These are phyloP conservation scores for Eucalyptus tenuipes DNA, from an alignment of 345 rosid genomes.

Conservation along the genomic window DNA sequence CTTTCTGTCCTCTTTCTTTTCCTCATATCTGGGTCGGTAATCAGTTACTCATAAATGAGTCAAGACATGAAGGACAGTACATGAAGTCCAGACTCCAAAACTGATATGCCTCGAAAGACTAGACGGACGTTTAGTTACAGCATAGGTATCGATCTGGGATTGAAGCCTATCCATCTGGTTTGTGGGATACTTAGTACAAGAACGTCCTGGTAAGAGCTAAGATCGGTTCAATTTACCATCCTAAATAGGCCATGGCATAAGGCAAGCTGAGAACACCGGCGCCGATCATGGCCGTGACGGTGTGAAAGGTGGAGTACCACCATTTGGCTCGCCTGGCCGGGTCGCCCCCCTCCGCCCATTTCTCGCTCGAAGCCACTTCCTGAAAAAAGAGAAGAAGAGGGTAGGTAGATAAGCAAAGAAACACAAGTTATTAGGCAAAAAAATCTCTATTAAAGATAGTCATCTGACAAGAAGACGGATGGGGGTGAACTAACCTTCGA, in stretches of 20 bases:
- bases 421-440: neutral
- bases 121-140: neutral
- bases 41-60: neutral
- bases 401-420: neutral
- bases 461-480: neutral
- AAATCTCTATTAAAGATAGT: neutral
- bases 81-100: neutral
- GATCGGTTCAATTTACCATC: slow-evolving; percentile 40
- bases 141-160: neutral
- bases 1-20: neutral
- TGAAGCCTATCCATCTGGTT: neutral
- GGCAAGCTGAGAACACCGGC: slow-evolving; percentile 96
- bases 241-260: slow-evolving; percentile 93
- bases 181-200: neutral
- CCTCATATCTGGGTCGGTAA: neutral
- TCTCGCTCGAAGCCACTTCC: slow-evolving; percentile 10
- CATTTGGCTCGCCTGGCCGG: slow-evolving; percentile 71
- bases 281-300: slow-evolving; percentile 95
- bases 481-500: slow-evolving; percentile 19
- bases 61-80: neutral
- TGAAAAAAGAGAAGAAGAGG: neutral
- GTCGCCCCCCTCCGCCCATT: slow-evolving; percentile 51
- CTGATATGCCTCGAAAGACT: neutral
- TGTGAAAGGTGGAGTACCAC: slow-evolving; percentile 97
- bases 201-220: neutral